Base-by-base conservation (phyloP, 164 flowering plant genomes). In the Nelumbo lutea region DNA sequence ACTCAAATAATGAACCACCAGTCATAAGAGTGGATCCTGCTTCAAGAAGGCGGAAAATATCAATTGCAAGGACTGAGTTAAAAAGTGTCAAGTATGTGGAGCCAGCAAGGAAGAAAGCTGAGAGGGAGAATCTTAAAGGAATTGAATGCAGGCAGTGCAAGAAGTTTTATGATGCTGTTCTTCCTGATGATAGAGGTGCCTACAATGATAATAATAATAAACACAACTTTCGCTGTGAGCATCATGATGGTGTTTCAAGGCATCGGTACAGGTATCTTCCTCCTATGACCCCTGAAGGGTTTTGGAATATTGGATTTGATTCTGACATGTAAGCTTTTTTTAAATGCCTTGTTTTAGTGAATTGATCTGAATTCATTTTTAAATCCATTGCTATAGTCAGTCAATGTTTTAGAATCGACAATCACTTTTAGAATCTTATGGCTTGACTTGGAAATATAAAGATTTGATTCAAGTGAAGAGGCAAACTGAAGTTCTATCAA, bases 251-350 rank as follows among this genome's bases (percentile, higher is more conserved):
- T 46, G 94, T 90, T 68, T 95, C 98, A 3, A 85, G 96, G 82
- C 98, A 95, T 80, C 85, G 97, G 43, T 95, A 90, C 63, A 89
- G 78, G 84, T 89, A 82, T 79, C 77, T 72, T 57, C 98, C 98
- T 81, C 98, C 98, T 39, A 39, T 76, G 70, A 95, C 97, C 63
- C 98, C 98, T 51, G 98, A 95, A 79, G 98, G 98, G 43, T 95
- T 91, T 81, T 95, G 98, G 98, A 88, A 95, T 74, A 95, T 95
- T 77, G 98, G 98, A 66, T 95, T 95, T 78, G 98, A 95, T 58
- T 85, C 97, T 69, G 88, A 84, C 63, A 68, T 75, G 72, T 86
- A 71, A 78, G 11, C 9, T 72, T 51, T 55, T 43, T 60, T 38
- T 61, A 41, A 60, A 57, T 40, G 56, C 27, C 27, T 27, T 27